Conservation (phyloP, 805 yeast genomes). For the Candida yuanshanica region DNA sequence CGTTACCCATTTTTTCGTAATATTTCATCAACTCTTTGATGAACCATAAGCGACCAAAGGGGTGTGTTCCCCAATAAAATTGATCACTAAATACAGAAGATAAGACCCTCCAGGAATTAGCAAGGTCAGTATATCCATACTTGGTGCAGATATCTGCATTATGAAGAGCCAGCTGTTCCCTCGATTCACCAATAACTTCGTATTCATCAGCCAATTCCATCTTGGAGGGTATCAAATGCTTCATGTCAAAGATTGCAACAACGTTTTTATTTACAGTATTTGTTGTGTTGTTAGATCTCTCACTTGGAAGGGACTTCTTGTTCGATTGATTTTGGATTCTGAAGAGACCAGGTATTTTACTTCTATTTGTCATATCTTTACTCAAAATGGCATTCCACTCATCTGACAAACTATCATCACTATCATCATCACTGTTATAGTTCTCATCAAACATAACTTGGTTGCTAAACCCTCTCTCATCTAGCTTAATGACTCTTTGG, state of each 20-base stretch:
- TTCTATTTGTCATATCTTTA: slow-evolving; percentile 44
- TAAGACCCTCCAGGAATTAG: slow-evolving; percentile 70
- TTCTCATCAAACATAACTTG: slow-evolving; percentile 17
- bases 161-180: slow-evolving; percentile 58
- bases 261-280: slow-evolving; percentile 36
- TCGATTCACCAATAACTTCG: slow-evolving; percentile 54
- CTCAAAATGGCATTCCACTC: slow-evolving; percentile 65
- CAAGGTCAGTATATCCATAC: slow-evolving; percentile 55
- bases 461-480: slow-evolving; percentile 48
- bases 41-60: slow-evolving; percentile 66
- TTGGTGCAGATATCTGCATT: slow-evolving; percentile 67
- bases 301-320: slow-evolving; percentile 10
- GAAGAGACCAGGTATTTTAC: slow-evolving; percentile 44
- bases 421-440: slow-evolving; percentile 24
- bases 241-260: slow-evolving; percentile 61
- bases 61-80: slow-evolving; percentile 80
- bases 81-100: slow-evolving; percentile 31
- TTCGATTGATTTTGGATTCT: slow-evolving; percentile 17
- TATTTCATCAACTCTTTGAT: slow-evolving; percentile 54
- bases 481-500: slow-evolving; percentile 41
- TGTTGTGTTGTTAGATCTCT: slow-evolving; percentile 17
- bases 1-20: slow-evolving; percentile 58
- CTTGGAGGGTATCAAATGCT: slow-evolving; percentile 68
- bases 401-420: slow-evolving; percentile 56
- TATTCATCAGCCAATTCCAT: slow-evolving; percentile 65